Conservation (phyloP, 345 rosid species). For the Turritis glabra region DNA sequence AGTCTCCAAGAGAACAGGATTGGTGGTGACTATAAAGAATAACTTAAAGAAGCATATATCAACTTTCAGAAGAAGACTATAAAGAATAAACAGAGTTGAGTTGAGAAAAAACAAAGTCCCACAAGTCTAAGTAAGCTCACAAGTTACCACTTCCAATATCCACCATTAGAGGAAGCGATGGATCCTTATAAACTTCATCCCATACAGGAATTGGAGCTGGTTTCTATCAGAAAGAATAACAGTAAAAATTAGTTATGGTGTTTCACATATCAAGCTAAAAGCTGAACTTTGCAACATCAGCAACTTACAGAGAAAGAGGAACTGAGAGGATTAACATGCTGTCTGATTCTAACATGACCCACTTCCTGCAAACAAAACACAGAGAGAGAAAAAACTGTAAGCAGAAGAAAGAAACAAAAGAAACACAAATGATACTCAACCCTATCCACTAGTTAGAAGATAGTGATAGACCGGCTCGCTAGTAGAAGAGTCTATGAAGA, state of each 20-base stretch:
- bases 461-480: neutral
- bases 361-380: slow-evolving; percentile 55
- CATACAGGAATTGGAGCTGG: slow-evolving; percentile 73
- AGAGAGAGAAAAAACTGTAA: neutral
- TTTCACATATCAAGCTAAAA: neutral
- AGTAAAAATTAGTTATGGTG: neutral
- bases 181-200: slow-evolving; percentile 72
- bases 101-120: slow-evolving; percentile 3
- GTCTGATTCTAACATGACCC: slow-evolving; percentile 83
- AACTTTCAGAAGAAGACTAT: neutral
- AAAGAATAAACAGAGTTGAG: neutral
- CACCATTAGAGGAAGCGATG: slow-evolving; percentile 83
- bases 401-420: neutral
- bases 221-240: slow-evolving; percentile 40
- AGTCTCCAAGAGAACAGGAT: neutral
- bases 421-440: neutral
- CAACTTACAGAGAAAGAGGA: slow-evolving; percentile 72
- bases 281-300: slow-evolving; percentile 11
- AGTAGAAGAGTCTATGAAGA: neutral
- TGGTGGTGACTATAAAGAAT: neutral
- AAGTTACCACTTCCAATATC: slow-evolving; percentile 92
- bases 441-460: neutral
- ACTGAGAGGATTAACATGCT: slow-evolving; percentile 92
- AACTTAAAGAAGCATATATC: neutral
- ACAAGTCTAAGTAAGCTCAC: slow-evolving; percentile 37